Base-by-base conservation (phyloP, 2,329 filamentous ascomycete genomes). In the Aspergillus pseudoviridinutans region DNA sequence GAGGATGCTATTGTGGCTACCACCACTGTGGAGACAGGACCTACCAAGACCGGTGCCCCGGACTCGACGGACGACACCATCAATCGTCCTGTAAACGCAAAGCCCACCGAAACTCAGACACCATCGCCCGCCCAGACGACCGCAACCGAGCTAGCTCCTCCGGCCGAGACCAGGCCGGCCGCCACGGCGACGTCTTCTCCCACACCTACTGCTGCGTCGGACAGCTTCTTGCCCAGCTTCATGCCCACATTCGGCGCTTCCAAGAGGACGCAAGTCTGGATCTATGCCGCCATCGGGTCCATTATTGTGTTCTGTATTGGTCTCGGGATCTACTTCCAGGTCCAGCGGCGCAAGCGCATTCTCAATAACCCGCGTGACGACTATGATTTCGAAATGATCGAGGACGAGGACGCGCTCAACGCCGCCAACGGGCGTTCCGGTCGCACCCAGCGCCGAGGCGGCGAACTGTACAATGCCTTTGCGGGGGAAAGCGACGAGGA, bases 381-480 rank as follows among this genome's bases (percentile, higher is more conserved):
- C 71, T 97, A 97, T 74, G 93, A 97, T 66, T 99, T 99, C 65
- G 92, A 96, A 76, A 87, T 96, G 61, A 82, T 99, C 50, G 88
- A 94, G 66, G 89, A 92, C 56, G 89, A 91, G 22, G 92, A 96
- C 65, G 80, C 82, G 17, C 63, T 65, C 54, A 68, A 69, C 57
- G 66, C 71, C 10, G 65, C 70, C 69, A 73, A 74, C 58, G 74
- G 79, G 80, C 83, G 63, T 80, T 82, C 53, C 75, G 73, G 72
- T 35, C 74, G 71, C 65, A 82, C 75, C 72, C 71, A 79, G 63
- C 79, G 91, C 51, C 75, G 78, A 22, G 94, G 91, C 2, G 92
- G 93, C 28, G 93, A 97, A 78, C 78, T 99, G 49, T 99, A 99
- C 73, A 94, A 99, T 79, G 94, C 94, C 4, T 99, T 99, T 80